phyloP scores from a whole-genome alignment of 164 flowering plant genomes.

The Malania oleifera region DNA sequence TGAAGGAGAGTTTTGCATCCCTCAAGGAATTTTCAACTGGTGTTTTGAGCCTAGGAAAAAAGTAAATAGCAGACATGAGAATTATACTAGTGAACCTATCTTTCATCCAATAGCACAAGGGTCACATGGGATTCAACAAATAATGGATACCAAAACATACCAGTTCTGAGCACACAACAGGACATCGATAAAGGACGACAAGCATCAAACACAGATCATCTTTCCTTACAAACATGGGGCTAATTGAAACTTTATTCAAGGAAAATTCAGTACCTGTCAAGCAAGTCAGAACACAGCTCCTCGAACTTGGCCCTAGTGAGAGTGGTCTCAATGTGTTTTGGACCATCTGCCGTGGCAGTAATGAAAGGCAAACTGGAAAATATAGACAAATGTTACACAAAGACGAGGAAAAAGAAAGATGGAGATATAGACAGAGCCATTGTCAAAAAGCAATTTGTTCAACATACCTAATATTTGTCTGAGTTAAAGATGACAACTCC shows the following conservation, averaged over 20 bases:
- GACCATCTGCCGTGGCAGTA: slow-evolving; percentile 82
- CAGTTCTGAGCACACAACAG: too few species aligned
- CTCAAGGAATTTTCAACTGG: slow-evolving; percentile 64
- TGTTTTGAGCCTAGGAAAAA: slow-evolving; percentile 41
- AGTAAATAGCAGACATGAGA: not conserved
- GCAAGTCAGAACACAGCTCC: slow-evolving; percentile 77
- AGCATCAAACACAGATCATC: too few species aligned
- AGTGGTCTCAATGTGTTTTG: slow-evolving; percentile 83
- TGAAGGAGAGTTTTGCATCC: slow-evolving; percentile 74
- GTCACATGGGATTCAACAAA: too few species aligned
- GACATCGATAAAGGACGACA: too few species aligned
- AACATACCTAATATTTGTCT: slow-evolving; percentile 53
- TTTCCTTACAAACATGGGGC: not conserved
- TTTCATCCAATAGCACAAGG: too few species aligned
- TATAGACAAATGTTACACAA: slow-evolving; percentile 8
- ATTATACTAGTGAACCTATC: too few species aligned
- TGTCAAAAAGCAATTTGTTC: not conserved
- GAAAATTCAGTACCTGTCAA: slow-evolving; percentile 49
- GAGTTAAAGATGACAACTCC: slow-evolving; percentile 64
- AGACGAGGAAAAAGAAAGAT: not conserved
- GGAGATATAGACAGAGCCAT: not conserved
- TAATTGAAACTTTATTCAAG: not conserved
- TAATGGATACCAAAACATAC: too few species aligned
- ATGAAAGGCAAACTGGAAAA: slow-evolving; percentile 71
- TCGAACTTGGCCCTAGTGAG: slow-evolving; percentile 85